A percentile compares a stretch with the other conserved stretches of the same genome.
These are phyloP conservation scores for Uronychia setigera DNA, from an alignment of 73 alveolate genomes.

Conservation along the genomic window DNA sequence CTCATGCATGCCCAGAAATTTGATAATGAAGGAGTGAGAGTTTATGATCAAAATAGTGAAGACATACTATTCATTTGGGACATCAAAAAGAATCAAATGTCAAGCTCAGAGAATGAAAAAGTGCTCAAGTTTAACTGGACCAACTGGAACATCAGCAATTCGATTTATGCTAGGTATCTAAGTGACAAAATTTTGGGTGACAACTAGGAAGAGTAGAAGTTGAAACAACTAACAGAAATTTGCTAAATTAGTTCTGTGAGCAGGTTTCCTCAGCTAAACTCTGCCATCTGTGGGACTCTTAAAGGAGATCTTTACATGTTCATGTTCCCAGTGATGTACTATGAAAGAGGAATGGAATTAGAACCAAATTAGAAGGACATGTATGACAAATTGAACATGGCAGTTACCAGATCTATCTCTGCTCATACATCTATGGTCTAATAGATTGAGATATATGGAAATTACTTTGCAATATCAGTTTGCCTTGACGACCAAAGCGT, in stretches of 20 bases:
- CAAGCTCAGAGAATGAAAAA: slow-evolving; percentile 54
- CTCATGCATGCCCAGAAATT: slow-evolving; percentile 58
- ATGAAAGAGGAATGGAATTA: not conserved
- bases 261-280: slow-evolving; percentile 8
- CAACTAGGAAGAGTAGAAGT: slow-evolving; percentile 44
- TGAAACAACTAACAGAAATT: not conserved
- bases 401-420: slow-evolving; percentile 27
- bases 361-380: not conserved
- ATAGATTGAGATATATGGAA: slow-evolving; percentile 25
- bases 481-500: slow-evolving; percentile 9
- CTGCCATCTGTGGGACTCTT: slow-evolving; percentile 28
- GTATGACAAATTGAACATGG: slow-evolving; percentile 30
- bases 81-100: slow-evolving; percentile 68
- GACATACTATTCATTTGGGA: slow-evolving; percentile 77
- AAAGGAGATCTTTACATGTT: slow-evolving; percentile 44
- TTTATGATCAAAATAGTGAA: slow-evolving; percentile 41
- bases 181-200: slow-evolving; percentile 27
- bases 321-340: slow-evolving; percentile 32
- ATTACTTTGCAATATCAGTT: not conserved
- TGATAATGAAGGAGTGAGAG: slow-evolving; percentile 39
- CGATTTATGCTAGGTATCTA: slow-evolving; percentile 34
- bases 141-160: slow-evolving; percentile 35
- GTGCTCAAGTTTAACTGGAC: slow-evolving; percentile 40
- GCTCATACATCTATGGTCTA: slow-evolving; percentile 53
- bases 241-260: slow-evolving; percentile 22